Evolutionary conservation across 1,284 basidiomycete species (phyloP), one percentile per base, ranked within the genome.

Genomic region (Apiotrichum porosum): DNA sequence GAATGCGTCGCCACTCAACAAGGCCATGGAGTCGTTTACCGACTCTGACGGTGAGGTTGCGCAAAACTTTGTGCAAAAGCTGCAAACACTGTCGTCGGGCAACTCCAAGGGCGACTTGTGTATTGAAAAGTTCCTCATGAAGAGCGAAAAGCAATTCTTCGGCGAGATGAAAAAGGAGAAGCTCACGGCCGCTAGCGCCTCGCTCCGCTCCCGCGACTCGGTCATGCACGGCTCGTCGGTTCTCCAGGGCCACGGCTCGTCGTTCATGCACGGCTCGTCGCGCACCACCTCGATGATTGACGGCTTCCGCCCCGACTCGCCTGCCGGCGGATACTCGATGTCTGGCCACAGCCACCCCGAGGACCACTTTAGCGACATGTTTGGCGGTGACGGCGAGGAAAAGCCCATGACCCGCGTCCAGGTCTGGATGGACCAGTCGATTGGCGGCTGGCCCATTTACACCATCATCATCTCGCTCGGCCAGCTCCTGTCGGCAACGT

Each of bases 141-240:
- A 91, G 77, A 88, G 85, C 60, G 90, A 94, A 72, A 89, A 92
- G 68, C 83, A 83, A 0, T 93, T 91, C 82, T 93, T 92, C 74
- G 84, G 85, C 55, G 85, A 84, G 66, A 86, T 90, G 57, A 83
- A 86, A 68, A 87, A 83, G 73, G 88, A 91, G 61, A 91, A 88
- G 76, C 52, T 50, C 22, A 41, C 54, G 53, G 68, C 69, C 17
- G 67, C 68, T 66, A 65, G 62, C 19, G 57, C 51, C 55, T 62
- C 67, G n/a, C 66, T 68, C 65, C 63, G 68, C 46, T 92, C 87
- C 44, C 81, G 86, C 47, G 88, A 93, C 47, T 92, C 88, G 22
- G 66, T 69, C 57, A 62, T 69, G 21, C 31, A 32, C 31, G 22
- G 31, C 37, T 31, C 31, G 31, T 92, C 88, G 21, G 66, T 69